Evolutionary conservation across 768 basidiomycete genomes (phyloP).

Genomic region (Boletus rubropictus): DNA sequence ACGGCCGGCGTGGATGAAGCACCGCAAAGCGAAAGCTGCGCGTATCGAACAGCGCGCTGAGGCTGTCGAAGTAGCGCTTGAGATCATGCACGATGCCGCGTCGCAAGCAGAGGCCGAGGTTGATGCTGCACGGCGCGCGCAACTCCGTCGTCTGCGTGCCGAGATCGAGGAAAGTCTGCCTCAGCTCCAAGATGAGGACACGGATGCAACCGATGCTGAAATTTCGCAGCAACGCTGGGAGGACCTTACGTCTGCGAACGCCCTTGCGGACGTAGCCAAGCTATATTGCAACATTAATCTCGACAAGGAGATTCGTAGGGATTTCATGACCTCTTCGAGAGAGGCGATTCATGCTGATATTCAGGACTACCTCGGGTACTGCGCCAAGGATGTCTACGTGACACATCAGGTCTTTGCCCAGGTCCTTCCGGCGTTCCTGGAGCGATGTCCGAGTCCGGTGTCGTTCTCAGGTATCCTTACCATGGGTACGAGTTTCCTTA

Average conservation of each 20-base stretch:
- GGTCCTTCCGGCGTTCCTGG: slow-evolving; percentile 76
- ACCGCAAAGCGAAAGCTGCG: slow-evolving; percentile 63
- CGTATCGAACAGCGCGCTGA: slow-evolving; percentile 54
- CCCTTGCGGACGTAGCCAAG: slow-evolving; percentile 85
- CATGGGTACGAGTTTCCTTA: slow-evolving; percentile 90
- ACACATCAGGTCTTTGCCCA: slow-evolving; percentile 77
- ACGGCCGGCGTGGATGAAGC: slow-evolving; percentile 86
- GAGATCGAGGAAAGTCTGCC: slow-evolving; percentile 40
- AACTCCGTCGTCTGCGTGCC: slow-evolving; percentile 35
- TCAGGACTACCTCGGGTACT: slow-evolving; percentile 76
- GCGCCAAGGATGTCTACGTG: slow-evolving; percentile 75
- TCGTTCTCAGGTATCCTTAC: slow-evolving; percentile 85
- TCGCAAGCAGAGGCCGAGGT: slow-evolving; percentile 34
- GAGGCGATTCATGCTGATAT: slow-evolving; percentile 59
- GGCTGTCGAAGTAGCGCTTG: slow-evolving; percentile 57
- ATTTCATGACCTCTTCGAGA: slow-evolving; percentile 68
- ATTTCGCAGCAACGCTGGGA: slow-evolving; percentile 72
- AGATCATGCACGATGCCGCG: slow-evolving; percentile 42
- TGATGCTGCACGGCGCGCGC: slow-evolving; percentile 33
- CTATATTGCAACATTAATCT: slow-evolving; percentile 80
- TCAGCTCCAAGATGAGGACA: slow-evolving; percentile 30
- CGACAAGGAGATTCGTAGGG: slow-evolving; percentile 72
- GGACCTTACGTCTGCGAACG: slow-evolving; percentile 86
- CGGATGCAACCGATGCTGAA: slow-evolving; percentile 39
- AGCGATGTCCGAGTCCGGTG: slow-evolving; percentile 85